Evolutionary conservation across 2,329 filamentous ascomycete genomes (phyloP).

Genomic region (Zarea fungicola): DNA sequence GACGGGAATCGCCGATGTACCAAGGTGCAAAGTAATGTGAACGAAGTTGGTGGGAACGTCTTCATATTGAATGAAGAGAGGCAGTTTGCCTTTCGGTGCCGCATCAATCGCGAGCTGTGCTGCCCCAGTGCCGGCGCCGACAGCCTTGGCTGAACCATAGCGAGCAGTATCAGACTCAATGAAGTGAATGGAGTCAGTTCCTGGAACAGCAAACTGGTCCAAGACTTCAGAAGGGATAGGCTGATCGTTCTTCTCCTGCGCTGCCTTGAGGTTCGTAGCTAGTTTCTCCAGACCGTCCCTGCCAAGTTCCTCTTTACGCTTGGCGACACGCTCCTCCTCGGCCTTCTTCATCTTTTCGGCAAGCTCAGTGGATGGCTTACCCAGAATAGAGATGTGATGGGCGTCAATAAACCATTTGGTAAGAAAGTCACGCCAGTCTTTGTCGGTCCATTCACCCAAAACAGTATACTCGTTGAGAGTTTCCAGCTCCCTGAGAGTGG

Average conservation of each 20-base stretch:
- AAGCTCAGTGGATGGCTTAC: conserved; percentile 75
- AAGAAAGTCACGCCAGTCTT: conserved; percentile 77
- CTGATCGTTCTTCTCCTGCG: conserved; percentile 83
- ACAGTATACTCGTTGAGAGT: conserved; percentile 57
- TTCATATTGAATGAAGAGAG: conserved; percentile 94
- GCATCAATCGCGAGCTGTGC: conserved; percentile 73
- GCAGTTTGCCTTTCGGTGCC: conserved; percentile 54
- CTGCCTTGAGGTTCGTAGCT: conserved; percentile 69
- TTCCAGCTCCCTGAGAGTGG: conserved; percentile 59
- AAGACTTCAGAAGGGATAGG: conserved; percentile 80
- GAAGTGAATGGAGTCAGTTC: conserved; percentile 89
- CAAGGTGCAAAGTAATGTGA: conserved; percentile 73
- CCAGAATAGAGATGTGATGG: conserved; percentile 80
- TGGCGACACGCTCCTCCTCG: conserved; percentile 72
- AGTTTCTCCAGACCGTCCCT: conserved; percentile 74
- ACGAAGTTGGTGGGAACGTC: conserved; percentile 92
- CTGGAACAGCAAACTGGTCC: conserved; percentile 74
- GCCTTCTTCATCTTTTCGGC: conserved; percentile 76
- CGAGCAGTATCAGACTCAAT: conserved; percentile 82
- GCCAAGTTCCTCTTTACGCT: conserved; percentile 74
- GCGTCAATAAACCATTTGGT: conserved; percentile 81
- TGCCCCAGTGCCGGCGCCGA: conserved; percentile 62
- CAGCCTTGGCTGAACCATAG: conserved; percentile 67
- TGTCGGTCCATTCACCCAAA: conserved; percentile 74
- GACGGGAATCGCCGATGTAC: conserved; percentile 71